A percentile compares a stretch with the other conserved stretches of the same genome.
These are phyloP conservation scores for Pseudogymnoascus sp. DNA, from an alignment of 2,329 filamentous ascomycete genomes.

Conservation along the genomic window DNA sequence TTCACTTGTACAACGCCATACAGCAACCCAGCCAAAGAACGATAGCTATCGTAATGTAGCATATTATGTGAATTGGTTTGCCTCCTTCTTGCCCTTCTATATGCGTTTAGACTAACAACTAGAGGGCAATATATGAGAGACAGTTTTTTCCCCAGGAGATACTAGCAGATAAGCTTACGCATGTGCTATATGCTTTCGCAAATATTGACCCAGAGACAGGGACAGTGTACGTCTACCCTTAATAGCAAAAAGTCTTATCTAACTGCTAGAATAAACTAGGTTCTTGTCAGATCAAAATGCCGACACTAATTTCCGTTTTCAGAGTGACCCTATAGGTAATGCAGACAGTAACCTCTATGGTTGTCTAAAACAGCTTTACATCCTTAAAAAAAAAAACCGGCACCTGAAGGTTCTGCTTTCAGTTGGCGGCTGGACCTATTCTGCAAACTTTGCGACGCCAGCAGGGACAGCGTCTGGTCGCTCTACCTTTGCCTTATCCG, in stretches of 20 bases:
- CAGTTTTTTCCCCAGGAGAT: conserved; percentile 65
- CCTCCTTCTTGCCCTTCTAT: neutral
- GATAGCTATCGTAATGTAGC: conserved; percentile 9
- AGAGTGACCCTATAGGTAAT: conserved; percentile 63
- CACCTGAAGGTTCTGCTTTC: conserved; percentile 71
- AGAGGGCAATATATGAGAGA: conserved; percentile 57
- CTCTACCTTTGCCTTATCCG: conserved; percentile 15
- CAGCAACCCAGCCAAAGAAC: neutral
- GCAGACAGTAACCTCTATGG: conserved; percentile 65
- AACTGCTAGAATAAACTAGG: conserved; percentile 26
- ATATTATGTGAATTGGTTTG: conserved; percentile 28
- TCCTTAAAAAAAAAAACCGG: conserved; percentile 68
- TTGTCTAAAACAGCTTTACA: conserved; percentile 67
- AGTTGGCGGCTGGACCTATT: conserved; percentile 84
- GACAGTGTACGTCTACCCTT: conserved; percentile 44
- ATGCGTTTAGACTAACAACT: neutral
- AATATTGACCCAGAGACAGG: conserved; percentile 59
- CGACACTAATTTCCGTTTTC: conserved; percentile 65
- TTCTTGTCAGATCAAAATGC: conserved; percentile 60
- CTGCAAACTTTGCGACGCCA: conserved; percentile 61
- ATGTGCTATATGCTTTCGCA: conserved; percentile 73
- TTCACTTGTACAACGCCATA: neutral
- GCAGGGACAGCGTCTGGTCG: conserved; percentile 49
- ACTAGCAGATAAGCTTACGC: conserved; percentile 60
- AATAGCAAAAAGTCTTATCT: conserved; percentile 29